These are phyloP conservation scores for Nitzschia sp. DNA, from an alignment of 108 stramenopile genomes.

Conservation along the genomic window DNA sequence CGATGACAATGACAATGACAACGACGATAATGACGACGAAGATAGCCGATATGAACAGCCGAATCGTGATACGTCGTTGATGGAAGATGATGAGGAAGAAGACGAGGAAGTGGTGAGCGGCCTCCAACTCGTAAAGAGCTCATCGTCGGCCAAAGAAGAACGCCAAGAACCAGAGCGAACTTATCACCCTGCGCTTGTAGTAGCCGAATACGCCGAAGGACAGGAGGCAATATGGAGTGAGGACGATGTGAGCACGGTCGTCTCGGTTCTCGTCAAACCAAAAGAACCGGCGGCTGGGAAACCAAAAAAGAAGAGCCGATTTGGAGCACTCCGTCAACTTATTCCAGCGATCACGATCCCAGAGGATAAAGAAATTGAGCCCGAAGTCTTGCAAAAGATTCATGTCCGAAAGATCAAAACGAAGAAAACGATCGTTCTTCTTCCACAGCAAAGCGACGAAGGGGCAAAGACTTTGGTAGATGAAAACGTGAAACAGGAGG, in stretches of 20 bases:
- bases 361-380: not conserved
- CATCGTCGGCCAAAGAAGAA: not conserved
- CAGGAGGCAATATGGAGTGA: conserved; percentile 38
- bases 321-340: not conserved
- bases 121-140: not conserved
- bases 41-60: not conserved
- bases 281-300: not conserved
- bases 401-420: conserved; percentile 20
- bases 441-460: conserved; percentile 26
- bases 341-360: not conserved
- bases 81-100: conserved; percentile 1
- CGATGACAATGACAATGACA: not conserved
- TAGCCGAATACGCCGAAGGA: conserved; percentile 25
- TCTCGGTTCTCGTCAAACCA: conserved; percentile 20
- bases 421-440: conserved; percentile 22
- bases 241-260: conserved; percentile 24
- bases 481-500: conserved; percentile 16
- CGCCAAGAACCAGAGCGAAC: not conserved
- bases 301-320: conserved; percentile 4
- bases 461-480: conserved; percentile 7
- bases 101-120: not conserved
- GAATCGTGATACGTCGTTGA: not conserved
- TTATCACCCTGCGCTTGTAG: conserved; percentile 23
- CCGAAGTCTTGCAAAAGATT: not conserved
- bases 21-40: conserved; percentile 3